Evolutionary conservation across 148 eudicot genomes (phyloP).

Genomic region (Nyssa sinensis): DNA sequence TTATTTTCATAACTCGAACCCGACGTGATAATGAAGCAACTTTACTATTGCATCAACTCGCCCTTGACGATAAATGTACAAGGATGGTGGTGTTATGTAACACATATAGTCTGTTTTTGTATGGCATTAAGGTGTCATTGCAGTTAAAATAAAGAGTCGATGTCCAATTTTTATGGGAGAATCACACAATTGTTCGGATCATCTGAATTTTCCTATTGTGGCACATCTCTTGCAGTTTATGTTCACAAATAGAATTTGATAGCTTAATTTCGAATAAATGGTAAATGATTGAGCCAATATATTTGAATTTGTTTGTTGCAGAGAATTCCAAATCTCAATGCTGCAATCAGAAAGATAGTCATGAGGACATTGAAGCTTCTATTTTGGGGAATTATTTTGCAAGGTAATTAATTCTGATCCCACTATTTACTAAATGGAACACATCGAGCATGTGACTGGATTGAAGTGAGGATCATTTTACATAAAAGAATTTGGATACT

Average conservation of each 20-base stretch:
- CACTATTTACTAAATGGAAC: background rate
- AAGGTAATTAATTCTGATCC: constrained; percentile 25
- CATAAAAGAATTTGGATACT: background rate
- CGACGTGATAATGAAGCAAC: too few relatives aligned
- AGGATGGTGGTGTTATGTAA: too few relatives aligned
- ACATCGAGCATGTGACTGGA: background rate
- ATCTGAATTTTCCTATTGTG: background rate
- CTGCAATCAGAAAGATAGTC: constrained; percentile 34
- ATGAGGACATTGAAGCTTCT: constrained; percentile 47
- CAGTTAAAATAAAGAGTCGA: background rate
- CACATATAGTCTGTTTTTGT: too few relatives aligned
- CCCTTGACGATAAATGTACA: too few relatives aligned
- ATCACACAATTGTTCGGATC: background rate
- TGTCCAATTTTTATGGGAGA: background rate
- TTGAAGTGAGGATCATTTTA: background rate
- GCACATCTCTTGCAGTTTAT: too few relatives aligned
- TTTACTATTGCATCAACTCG: too few relatives aligned
- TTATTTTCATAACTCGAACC: too few relatives aligned
- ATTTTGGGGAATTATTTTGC: constrained; percentile 51
- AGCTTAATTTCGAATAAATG: background rate
- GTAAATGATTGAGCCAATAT: background rate
- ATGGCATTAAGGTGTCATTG: background rate
- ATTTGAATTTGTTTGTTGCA: constrained; percentile 12
- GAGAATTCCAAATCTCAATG: constrained; percentile 33
- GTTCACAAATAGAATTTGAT: too few relatives aligned